Conservation (phyloP, 2,329 filamentous ascomycete genomes). For the Aspergillus sp. region DNA sequence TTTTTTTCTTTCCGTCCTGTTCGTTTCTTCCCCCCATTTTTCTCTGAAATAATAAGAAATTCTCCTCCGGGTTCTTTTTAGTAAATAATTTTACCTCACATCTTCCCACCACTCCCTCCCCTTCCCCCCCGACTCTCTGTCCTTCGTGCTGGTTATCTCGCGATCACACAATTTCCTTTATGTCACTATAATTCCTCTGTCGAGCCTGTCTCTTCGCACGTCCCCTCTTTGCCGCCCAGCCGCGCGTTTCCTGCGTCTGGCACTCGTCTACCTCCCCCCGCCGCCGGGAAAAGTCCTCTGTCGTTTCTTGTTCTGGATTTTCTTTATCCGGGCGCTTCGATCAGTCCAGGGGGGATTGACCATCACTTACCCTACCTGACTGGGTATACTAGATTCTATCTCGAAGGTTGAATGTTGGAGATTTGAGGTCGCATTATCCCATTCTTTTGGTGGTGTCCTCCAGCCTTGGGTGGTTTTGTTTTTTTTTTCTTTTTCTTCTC, state of each 20-base stretch:
- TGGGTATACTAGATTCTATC: background rate
- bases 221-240: slow-evolving; percentile 37
- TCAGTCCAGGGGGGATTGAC: background rate
- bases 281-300: slow-evolving; percentile 13
- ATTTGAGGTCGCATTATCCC: background rate
- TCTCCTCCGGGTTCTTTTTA: slow-evolving; percentile 33
- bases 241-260: slow-evolving; percentile 38
- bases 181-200: slow-evolving; percentile 32
- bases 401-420: background rate
- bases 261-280: slow-evolving; percentile 12
- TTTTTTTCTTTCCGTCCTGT: slow-evolving; percentile 14
- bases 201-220: slow-evolving; percentile 31
- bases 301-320: slow-evolving; percentile 12
- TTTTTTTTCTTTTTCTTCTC: background rate
- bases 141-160: slow-evolving; percentile 26
- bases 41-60: slow-evolving; percentile 16
- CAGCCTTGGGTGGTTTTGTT: background rate
- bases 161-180: slow-evolving; percentile 38
- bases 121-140: slow-evolving; percentile 19
- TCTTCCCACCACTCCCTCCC: slow-evolving; percentile 21
- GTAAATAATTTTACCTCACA: slow-evolving; percentile 44
- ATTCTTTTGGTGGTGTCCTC: background rate
- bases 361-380: background rate
- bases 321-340: slow-evolving; percentile 2
- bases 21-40: slow-evolving; percentile 10